Percentiles rank a stretch among this genome's conserved stretches.
phyloP scores from a whole-genome alignment of 1,139 yeast genomes.

The Wickerhamomyces sp. region DNA sequence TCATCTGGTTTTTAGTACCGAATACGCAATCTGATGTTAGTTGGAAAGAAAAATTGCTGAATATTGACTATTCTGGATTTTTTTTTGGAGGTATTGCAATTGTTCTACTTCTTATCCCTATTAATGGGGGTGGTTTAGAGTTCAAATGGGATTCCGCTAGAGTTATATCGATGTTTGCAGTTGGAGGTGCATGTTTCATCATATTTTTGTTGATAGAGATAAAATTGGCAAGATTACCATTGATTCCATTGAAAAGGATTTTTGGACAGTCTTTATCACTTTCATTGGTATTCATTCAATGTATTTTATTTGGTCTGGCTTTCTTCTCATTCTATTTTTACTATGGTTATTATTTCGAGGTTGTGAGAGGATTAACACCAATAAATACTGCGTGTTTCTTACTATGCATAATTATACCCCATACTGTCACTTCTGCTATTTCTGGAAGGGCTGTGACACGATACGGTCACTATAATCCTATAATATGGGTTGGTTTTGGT shows the following conservation, averaged over 20 bases:
- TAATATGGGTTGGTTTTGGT: conserved; percentile 38
- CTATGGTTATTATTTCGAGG: conserved; percentile 46
- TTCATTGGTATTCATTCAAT: conserved; percentile 36
- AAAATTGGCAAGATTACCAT: conserved; percentile 47
- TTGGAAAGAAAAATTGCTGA: conserved; percentile 29
- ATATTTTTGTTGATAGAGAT: conserved; percentile 43
- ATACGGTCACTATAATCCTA: conserved; percentile 38
- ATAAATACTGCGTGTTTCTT: conserved; percentile 36
- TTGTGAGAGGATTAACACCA: conserved; percentile 37
- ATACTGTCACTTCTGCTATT: conserved; percentile 35
- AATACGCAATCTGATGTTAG: conserved; percentile 2
- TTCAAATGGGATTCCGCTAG: conserved; percentile 46
- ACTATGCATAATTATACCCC: conserved; percentile 40
- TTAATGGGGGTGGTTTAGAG: conserved; percentile 49
- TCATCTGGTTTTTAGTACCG: conserved; percentile 4
- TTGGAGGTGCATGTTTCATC: conserved; percentile 39
- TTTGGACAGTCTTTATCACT: conserved; percentile 35
- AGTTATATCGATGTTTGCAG: conserved; percentile 39
- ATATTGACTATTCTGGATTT: conserved; percentile 46
- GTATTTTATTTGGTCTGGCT: conserved; percentile 44
- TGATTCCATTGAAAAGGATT: conserved; percentile 42
- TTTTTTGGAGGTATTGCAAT: conserved; percentile 39
- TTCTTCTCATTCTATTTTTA: conserved; percentile 43
- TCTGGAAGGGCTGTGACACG: conserved; percentile 40
- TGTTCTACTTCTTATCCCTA: conserved; percentile 40